A percentile compares a stretch with the other conserved stretches of the same genome.
Conservation (phyloP, 768 basidiomycete genomes). For the Amanita fuliginea region DNA sequence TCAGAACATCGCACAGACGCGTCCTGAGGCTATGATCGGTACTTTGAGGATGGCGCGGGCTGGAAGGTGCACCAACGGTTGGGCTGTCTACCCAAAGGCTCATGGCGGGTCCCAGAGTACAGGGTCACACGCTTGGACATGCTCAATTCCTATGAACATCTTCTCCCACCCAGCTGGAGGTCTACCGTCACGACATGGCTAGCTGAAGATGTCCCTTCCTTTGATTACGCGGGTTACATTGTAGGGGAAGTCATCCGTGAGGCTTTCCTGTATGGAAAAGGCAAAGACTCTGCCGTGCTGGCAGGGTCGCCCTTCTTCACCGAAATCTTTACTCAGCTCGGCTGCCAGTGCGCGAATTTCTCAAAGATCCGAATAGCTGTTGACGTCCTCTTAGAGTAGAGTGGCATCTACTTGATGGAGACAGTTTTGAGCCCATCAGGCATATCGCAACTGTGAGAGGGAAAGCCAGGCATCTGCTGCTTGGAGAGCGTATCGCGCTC, state of each 20-base stretch:
- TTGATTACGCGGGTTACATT: conserved; percentile 94
- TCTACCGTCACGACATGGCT: conserved; percentile 73
- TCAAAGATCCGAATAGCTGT: neutral
- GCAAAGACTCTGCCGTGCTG: conserved; percentile 63
- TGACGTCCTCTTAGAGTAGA: conserved; percentile 50
- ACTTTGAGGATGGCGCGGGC: neutral
- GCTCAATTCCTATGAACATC: conserved; percentile 41
- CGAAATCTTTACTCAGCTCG: conserved; percentile 82
- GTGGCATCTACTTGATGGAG: conserved; percentile 88
- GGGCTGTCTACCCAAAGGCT: too few species aligned
- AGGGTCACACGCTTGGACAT: neutral
- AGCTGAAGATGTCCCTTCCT: conserved; percentile 88
- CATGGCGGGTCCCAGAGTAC: too few species aligned
- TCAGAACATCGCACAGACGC: neutral
- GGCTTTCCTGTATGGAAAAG: conserved; percentile 88
- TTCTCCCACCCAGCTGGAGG: conserved; percentile 94
- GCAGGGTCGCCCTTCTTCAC: conserved; percentile 95
- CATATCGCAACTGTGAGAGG: conserved; percentile 89
- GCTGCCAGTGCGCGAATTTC: conserved; percentile 53
- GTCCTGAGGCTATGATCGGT: neutral
- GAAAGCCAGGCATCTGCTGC: conserved; percentile 74
- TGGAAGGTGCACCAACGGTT: too few species aligned
- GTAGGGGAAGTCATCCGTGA: conserved; percentile 84
- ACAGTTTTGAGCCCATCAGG: conserved; percentile 66
- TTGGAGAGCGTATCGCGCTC: conserved; percentile 88